phyloP scores from a whole-genome alignment of 2,329 filamentous ascomycete species.

The Pseudogymnoascus sp. region DNA sequence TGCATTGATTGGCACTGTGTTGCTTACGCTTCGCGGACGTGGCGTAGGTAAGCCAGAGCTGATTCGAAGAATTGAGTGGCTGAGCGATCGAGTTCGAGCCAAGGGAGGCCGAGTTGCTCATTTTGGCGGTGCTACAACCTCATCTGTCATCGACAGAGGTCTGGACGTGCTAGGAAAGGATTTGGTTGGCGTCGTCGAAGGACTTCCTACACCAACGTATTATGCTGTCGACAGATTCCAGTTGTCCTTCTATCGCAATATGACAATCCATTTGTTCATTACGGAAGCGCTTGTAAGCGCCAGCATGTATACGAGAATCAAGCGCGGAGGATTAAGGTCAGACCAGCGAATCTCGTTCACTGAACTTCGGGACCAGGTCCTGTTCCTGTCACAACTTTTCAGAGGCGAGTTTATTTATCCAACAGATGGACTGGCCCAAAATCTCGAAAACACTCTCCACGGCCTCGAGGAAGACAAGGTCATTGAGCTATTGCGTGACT shows the following conservation, averaged over 20 bases:
- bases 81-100: constrained; percentile 69
- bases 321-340: constrained; percentile 76
- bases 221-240: constrained; percentile 95
- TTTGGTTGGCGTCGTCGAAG: constrained; percentile 71
- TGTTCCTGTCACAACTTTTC: constrained; percentile 89
- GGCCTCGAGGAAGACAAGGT: constrained; percentile 74
- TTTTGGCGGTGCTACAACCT: constrained; percentile 73
- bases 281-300: constrained; percentile 84
- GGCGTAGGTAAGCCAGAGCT: constrained; percentile 85
- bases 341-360: constrained; percentile 71
- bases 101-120: constrained; percentile 92
- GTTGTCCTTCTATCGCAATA: constrained; percentile 95
- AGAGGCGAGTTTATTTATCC: constrained; percentile 96
- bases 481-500: constrained; percentile 56
- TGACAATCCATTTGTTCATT: constrained; percentile 98
- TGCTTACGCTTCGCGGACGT: constrained; percentile 82
- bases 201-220: constrained; percentile 82
- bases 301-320: constrained; percentile 84
- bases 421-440: constrained; percentile 70
- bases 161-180: constrained; percentile 87
- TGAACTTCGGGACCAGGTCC: constrained; percentile 69
- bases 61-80: constrained; percentile 81
- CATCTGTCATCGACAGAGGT: constrained; percentile 78
- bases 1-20: constrained; percentile 85
- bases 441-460: constrained; percentile 70